Conservation (phyloP, 805 yeast species). For the Lachancea lanzarotensis region DNA sequence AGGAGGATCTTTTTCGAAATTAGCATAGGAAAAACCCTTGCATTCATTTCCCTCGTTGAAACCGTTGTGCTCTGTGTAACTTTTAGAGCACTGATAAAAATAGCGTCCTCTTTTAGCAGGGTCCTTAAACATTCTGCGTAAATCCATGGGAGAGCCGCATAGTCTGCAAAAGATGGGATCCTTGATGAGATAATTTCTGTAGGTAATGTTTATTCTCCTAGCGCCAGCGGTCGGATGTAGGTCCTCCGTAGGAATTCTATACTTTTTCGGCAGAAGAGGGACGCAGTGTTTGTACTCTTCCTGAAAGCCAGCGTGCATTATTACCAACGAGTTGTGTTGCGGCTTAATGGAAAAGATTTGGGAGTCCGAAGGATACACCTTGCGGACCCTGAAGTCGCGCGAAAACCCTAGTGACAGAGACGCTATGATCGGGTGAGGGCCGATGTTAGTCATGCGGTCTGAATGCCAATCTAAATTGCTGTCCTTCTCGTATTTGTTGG, state of each 20-base stretch:
- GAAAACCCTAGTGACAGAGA: conserved; percentile 65
- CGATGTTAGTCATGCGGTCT: conserved; percentile 64
- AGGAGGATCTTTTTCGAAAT: conserved; percentile 34
- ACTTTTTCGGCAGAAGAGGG: conserved; percentile 22
- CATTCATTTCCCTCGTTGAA: conserved; percentile 35
- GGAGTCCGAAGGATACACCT: conserved; percentile 29
- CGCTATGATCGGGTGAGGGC: conserved; percentile 64
- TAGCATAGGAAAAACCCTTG: conserved; percentile 45
- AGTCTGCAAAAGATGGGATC: conserved; percentile 40
- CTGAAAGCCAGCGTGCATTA: conserved; percentile 78
- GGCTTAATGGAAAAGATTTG: conserved; percentile 41
- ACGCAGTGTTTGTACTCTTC: conserved; percentile 68
- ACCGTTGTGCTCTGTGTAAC: conserved; percentile 31
- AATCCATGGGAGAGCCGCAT: conserved; percentile 39
- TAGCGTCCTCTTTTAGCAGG: conserved; percentile 47
- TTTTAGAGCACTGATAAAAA: conserved; percentile 57
- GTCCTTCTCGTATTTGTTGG: conserved; percentile 48
- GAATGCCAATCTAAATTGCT: conserved; percentile 69
- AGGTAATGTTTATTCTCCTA: conserved; percentile 58
- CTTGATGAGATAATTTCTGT: conserved; percentile 44
- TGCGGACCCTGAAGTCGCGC: conserved; percentile 56
- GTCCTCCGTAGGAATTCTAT: conserved; percentile 36
- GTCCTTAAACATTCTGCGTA: conserved; percentile 49
- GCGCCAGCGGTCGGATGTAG: conserved; percentile 45
- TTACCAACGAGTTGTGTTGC: conserved; percentile 59